Conservation (phyloP, 2,329 filamentous ascomycete genomes). For the Penicillium sp. region DNA sequence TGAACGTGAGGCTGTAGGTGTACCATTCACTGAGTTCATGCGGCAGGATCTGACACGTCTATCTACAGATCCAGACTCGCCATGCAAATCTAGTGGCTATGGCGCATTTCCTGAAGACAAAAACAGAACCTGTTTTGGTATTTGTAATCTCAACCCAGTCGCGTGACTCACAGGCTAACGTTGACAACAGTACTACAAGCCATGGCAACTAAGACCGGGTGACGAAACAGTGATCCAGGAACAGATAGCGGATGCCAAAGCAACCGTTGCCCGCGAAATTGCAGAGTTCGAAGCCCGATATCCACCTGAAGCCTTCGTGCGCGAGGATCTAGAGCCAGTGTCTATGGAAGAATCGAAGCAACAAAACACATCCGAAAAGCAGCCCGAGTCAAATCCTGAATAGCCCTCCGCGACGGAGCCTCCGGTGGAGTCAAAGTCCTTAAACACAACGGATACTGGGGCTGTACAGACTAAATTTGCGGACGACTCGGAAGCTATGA, state of each 20-base stretch:
- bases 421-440: conserved; percentile 19
- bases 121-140: conserved; percentile 70
- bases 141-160: conserved; percentile 33
- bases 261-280: conserved; percentile 62
- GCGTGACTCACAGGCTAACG: conserved; percentile 19
- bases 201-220: conserved; percentile 68
- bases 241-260: conserved; percentile 67
- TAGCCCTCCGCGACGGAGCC: conserved; percentile 21
- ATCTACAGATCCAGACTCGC: conserved; percentile 65
- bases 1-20: conserved; percentile 71
- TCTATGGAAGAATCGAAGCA: conserved; percentile 22
- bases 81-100: conserved; percentile 70
- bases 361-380: conserved; percentile 21
- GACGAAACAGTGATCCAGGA: conserved; percentile 70
- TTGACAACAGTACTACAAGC: conserved; percentile 70
- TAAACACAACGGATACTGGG: conserved; percentile 40
- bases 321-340: conserved; percentile 15
- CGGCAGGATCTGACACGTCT: conserved; percentile 4
- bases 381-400: conserved; percentile 8
- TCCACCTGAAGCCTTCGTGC: conserved; percentile 32
- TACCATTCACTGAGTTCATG: conserved; percentile 1
- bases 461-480: conserved; percentile 25
- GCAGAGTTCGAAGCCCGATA: conserved; percentile 58
- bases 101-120: conserved; percentile 73
- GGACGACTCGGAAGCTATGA: conserved; percentile 12